These are phyloP conservation scores for Kwoniella mangroviensis DNA, from an alignment of 768 basidiomycete species.

Conservation along the genomic window DNA sequence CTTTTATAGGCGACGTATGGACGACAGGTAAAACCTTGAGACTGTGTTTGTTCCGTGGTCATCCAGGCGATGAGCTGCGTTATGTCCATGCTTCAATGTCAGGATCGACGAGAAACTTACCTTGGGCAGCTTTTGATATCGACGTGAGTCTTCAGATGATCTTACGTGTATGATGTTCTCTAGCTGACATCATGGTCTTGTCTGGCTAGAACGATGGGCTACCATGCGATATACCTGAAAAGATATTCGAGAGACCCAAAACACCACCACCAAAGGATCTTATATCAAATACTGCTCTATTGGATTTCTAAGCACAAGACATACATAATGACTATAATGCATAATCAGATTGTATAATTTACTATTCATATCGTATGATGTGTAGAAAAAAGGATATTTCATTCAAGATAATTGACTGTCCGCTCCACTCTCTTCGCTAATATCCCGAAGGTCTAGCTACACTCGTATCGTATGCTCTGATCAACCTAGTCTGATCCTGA, in stretches of 20 bases:
- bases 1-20: slow-evolving; percentile 49
- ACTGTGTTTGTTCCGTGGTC: slow-evolving; percentile 49
- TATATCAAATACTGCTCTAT: not conserved
- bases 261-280: not conserved
- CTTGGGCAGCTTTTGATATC: slow-evolving; percentile 53
- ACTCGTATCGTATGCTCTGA: slow-evolving; percentile 60
- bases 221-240: slow-evolving; percentile 39
- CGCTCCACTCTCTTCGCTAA: slow-evolving; percentile 20
- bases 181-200: not conserved
- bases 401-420: not conserved
- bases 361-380: too few relatives aligned
- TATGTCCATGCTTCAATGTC: slow-evolving; percentile 41
- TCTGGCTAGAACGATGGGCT: slow-evolving; percentile 32
- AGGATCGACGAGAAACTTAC: slow-evolving; percentile 24
- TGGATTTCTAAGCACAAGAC: not conserved
- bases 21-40: slow-evolving; percentile 47
- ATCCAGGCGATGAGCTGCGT: slow-evolving; percentile 41
- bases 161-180: not conserved
- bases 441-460: slow-evolving; percentile 55
- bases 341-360: too few relatives aligned
- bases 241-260: not conserved
- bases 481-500: slow-evolving; percentile 74
- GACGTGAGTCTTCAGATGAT: slow-evolving; percentile 42
- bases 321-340: too few relatives aligned
- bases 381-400: not conserved